Evolutionary conservation across 2,329 filamentous ascomycete species (phyloP), one percentile per base, ranked within the genome.

Genomic region (Pseudogymnoascus sp.): DNA sequence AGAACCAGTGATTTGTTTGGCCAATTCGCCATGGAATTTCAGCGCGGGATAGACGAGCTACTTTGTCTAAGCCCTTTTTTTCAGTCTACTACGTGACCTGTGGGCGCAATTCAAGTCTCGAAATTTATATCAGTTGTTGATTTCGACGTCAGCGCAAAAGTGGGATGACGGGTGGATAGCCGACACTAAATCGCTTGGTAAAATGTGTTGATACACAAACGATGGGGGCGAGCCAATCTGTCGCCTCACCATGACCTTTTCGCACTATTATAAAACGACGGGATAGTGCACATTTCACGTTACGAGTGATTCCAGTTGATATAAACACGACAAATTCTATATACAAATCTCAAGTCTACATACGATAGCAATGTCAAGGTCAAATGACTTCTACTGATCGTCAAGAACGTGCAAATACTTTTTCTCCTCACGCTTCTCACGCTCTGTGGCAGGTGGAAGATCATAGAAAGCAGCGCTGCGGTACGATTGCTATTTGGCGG

Each of bases 401-500:
- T 96, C 90, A 72, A 91, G 79, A 64, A 99, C 92, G 75, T 99
- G 94, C 74, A 97, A 79, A 75, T 96, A 99, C 81, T 97, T 94
- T 84, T 87, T 94, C 77, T 97, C 92, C 76, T 97, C 92, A 70
- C 84, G 83, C 83, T 87, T 94, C 82, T 99, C 94, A 76, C 88
- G 89, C 79, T 97, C 93, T 35, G 93, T 97, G 71, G 93, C 87
- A 57, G 94, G 93, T 58, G 94, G 94, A 67, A 97, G 82, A 73
- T 99, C 93, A 76, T 95, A 96, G 83, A 87, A 94, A 70, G 86
- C 84, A 62, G 88, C 84, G 77, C 89, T 93, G 73, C 94, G 88
- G 81, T 90, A 97, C 74, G 86, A 88, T 89, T 95, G 89, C 90
- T 93, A 69, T 67, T 67, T 43, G 72, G 67, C 63, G 57, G 69